Evolutionary conservation across 192 early-diverging fungal genomes (phyloP).

Genomic region (Mortierella alpina): DNA sequence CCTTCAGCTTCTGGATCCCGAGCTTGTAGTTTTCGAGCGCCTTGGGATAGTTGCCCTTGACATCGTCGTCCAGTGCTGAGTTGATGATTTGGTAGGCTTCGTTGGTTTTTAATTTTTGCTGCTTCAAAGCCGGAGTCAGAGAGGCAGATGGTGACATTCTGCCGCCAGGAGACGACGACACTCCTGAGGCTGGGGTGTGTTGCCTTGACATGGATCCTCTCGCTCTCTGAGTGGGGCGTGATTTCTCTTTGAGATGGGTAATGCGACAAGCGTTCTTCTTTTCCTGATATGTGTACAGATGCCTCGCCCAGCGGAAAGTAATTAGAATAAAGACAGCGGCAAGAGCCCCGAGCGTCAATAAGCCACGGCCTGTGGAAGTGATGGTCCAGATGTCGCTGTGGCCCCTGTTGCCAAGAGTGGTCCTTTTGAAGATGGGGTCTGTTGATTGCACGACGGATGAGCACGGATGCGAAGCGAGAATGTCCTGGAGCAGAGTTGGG

Average conservation of each 20-base stretch:
- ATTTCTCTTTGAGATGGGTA: too few species aligned
- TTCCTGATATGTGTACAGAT: neutral
- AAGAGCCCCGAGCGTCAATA: too few species aligned
- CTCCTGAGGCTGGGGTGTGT: neutral
- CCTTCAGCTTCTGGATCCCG: conserved; percentile 25
- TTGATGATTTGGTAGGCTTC: conserved; percentile 40
- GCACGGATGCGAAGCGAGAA: neutral
- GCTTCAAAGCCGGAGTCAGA: conserved; percentile 9
- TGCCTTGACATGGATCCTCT: conserved; percentile 10
- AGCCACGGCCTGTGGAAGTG: conserved; percentile 2
- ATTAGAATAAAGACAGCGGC: too few species aligned
- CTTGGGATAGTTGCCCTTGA: conserved; percentile 12
- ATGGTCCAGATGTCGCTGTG: neutral
- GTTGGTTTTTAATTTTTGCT: conserved; percentile 32
- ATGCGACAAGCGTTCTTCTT: too few species aligned
- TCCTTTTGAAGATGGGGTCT: neutral
- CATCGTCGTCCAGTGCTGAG: conserved; percentile 22
- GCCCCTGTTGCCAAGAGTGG: neutral
- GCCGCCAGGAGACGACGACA: neutral
- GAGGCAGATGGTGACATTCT: neutral
- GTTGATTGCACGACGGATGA: neutral
- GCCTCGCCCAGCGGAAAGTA: too few species aligned
- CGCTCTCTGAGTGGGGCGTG: neutral
- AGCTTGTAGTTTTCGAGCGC: conserved; percentile 24
- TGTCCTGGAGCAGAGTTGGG: neutral